phyloP scores from a whole-genome alignment of 2,329 filamentous ascomycete species.

The Sarocladium brachiariae region DNA sequence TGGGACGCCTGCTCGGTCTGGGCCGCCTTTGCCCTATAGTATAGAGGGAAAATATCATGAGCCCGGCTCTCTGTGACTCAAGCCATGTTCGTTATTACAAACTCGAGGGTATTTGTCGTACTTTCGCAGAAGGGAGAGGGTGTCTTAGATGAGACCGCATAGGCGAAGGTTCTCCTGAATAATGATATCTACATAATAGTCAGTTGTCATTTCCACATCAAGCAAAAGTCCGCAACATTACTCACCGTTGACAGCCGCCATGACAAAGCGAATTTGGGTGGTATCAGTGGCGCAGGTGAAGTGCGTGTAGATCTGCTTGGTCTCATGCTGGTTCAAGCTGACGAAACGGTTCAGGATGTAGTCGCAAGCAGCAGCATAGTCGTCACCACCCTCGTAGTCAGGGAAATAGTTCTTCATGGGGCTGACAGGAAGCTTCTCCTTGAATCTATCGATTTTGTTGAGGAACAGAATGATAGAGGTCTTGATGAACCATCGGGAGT shows the following conservation, averaged over 20 bases:
- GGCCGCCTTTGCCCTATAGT: background rate
- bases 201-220: conserved; percentile 25
- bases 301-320: conserved; percentile 99
- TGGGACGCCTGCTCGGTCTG: background rate
- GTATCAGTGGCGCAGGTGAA: conserved; percentile 99
- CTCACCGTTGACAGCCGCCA: conserved; percentile 97
- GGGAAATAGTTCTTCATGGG: conserved; percentile 88
- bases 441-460: conserved; percentile 87
- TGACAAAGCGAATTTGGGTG: conserved; percentile 98
- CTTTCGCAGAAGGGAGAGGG: conserved; percentile 24
- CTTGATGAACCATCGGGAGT: conserved; percentile 85
- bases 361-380: conserved; percentile 93
- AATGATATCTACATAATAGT: conserved; percentile 75
- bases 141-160: conserved; percentile 84
- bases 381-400: conserved; percentile 88
- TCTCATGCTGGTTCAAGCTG: conserved; percentile 96
- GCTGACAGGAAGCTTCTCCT: conserved; percentile 74
- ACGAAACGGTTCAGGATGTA: conserved; percentile 99
- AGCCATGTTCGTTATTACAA: conserved; percentile 30
- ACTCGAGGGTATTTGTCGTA: conserved; percentile 37
- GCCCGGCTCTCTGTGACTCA: conserved; percentile 31
- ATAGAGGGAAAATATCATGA: conserved; percentile 25
- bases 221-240: conserved; percentile 8
- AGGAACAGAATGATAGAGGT: conserved; percentile 84
- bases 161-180: conserved; percentile 98